phyloP scores from a whole-genome alignment of 345 rosid species.

The Eucalyptus polybractea region DNA sequence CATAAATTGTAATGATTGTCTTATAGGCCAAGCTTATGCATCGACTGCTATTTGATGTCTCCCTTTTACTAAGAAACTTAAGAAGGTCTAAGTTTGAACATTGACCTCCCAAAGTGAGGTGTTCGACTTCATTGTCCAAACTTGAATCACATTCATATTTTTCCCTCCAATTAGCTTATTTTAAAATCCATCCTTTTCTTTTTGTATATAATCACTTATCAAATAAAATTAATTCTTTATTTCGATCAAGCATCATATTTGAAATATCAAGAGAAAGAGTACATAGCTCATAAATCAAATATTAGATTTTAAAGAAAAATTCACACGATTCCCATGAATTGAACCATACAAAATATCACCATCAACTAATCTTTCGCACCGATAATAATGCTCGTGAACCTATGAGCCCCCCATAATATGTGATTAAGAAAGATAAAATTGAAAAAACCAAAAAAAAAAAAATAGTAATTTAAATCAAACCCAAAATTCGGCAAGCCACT shows the following conservation, averaged over 20 bases:
- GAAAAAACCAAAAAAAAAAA: not conserved
- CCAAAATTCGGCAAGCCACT: not conserved
- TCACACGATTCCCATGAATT: not conserved
- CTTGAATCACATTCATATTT: not conserved
- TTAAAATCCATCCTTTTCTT: not conserved
- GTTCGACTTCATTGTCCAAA: not conserved
- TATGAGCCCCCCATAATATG: not conserved
- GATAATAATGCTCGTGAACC: not conserved
- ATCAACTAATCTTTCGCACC: not conserved
- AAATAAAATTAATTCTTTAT: not conserved
- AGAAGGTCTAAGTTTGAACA: not conserved
- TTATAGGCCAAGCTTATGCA: not conserved
- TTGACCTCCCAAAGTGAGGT: not conserved
- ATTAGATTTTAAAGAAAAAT: not conserved
- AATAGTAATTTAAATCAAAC: not conserved
- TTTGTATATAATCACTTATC: not conserved
- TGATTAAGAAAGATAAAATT: not conserved
- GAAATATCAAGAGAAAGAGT: not conserved
- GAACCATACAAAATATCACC: not conserved
- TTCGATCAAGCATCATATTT: not conserved
- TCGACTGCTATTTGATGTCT: not conserved
- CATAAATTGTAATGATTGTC: not conserved
- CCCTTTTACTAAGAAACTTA: not conserved
- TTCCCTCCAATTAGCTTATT: not conserved
- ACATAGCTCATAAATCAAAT: not conserved